Conservation (phyloP, 2,329 filamentous ascomycete species). For the Exserohilum rostratum region DNA sequence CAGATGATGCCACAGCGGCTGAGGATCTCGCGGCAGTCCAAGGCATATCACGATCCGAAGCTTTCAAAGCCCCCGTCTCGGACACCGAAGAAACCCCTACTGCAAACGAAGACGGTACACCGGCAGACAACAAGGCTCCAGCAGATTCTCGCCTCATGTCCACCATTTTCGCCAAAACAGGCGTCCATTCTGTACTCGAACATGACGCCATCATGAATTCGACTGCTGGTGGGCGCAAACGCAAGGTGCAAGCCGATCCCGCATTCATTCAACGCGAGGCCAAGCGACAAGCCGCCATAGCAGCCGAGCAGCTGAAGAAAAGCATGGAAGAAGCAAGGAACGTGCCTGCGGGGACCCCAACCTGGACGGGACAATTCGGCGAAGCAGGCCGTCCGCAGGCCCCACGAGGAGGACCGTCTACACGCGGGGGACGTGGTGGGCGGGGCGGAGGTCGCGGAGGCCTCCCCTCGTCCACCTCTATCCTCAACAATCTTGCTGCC, state of each 20-base stretch:
- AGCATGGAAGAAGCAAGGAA: slow-evolving; percentile 74
- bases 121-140: slow-evolving; percentile 13
- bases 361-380: slow-evolving; percentile 89
- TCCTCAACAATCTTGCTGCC: slow-evolving; percentile 52
- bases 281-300: slow-evolving; percentile 75
- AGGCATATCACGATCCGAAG: slow-evolving; percentile 54
- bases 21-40: slow-evolving; percentile 45
- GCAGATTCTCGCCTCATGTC: slow-evolving; percentile 75
- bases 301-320: slow-evolving; percentile 75
- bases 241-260: slow-evolving; percentile 73
- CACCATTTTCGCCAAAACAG: slow-evolving; percentile 83
- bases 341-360: slow-evolving; percentile 82
- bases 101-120: slow-evolving; percentile 17
- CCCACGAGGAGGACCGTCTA: slow-evolving; percentile 43
- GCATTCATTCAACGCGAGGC: slow-evolving; percentile 83
- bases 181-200: slow-evolving; percentile 88
- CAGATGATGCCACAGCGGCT: slow-evolving; percentile 30
- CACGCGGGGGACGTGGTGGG: slow-evolving; percentile 50
- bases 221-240: slow-evolving; percentile 57
- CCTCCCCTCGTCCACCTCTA: slow-evolving; percentile 50
- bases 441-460: slow-evolving; percentile 44
- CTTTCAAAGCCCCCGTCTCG: slow-evolving; percentile 44
- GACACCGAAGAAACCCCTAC: slow-evolving; percentile 33
- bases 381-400: slow-evolving; percentile 69
- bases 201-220: slow-evolving; percentile 81